Evolutionary conservation across 371 early-diverging fungal genomes (phyloP).

Genomic region (Rhizomucor miehei): DNA sequence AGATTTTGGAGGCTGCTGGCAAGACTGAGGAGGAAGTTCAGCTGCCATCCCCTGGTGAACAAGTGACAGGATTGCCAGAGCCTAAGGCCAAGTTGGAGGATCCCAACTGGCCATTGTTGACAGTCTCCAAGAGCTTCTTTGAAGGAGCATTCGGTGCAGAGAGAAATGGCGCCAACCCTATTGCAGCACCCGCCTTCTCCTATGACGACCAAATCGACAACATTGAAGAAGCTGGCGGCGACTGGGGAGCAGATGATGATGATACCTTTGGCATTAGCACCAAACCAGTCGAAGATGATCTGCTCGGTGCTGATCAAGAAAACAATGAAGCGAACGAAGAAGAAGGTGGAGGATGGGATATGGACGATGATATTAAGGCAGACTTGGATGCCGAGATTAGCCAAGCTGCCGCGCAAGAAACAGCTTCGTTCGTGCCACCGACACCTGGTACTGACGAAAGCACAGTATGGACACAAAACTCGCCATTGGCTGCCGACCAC

Average conservation of each 20-base stretch:
- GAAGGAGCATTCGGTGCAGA: constrained; percentile 58
- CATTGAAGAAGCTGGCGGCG: constrained; percentile 58
- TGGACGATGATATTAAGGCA: constrained; percentile 63
- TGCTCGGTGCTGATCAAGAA: constrained; percentile 29
- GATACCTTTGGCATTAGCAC: constrained; percentile 31
- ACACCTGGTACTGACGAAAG: constrained; percentile 68
- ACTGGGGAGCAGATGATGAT: constrained; percentile 72
- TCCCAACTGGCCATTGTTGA: constrained; percentile 85
- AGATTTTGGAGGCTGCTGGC: constrained; percentile 72
- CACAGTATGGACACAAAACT: constrained; percentile 80
- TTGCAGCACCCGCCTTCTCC: constrained; percentile 37
- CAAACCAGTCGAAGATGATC: constrained; percentile 12
- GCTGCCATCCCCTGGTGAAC: constrained; percentile 33
- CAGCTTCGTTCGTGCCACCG: constrained; percentile 66
- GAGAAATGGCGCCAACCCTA: constrained; percentile 23
- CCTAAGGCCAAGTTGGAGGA: constrained; percentile 71
- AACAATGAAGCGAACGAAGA: constrained; percentile 53
- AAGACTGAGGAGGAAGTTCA: constrained; percentile 64
- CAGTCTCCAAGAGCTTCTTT: constrained; percentile 68
- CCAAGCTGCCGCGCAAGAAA: constrained; percentile 61
- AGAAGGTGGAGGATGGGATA: constrained; percentile 52
- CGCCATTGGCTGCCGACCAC: constrained; percentile 83
- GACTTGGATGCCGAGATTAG: constrained; percentile 61
- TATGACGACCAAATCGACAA: constrained; percentile 50
- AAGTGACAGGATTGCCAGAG: constrained; percentile 57